Conservation (phyloP, 2,329 filamentous ascomycete species). For the Aspergillus clavatus region DNA sequence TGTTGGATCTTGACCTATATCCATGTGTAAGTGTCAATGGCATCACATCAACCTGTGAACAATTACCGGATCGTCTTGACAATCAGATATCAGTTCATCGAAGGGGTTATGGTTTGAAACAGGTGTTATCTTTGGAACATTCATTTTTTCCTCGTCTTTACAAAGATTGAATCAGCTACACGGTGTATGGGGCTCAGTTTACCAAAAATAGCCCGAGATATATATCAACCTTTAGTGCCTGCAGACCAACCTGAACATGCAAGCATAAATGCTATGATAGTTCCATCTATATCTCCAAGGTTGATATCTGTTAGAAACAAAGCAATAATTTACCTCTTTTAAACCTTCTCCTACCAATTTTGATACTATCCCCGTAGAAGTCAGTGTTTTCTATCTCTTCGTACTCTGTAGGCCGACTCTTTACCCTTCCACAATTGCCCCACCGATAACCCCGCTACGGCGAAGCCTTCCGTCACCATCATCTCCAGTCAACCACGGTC, state of each 20-base stretch:
- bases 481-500: conserved; percentile 8
- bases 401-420: neutral
- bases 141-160: too few relatives aligned
- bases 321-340: too few relatives aligned
- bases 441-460: conserved; percentile 29
- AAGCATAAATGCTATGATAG: neutral
- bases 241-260: neutral
- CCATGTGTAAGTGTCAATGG: conserved; percentile 1
- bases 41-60: neutral
- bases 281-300: too few relatives aligned
- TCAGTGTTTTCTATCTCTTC: too few relatives aligned
- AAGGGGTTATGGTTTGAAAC: conserved; percentile 64
- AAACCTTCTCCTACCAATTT: too few relatives aligned
- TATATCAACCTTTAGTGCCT: neutral
- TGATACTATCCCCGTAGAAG: too few relatives aligned
- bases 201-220: neutral
- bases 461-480: conserved; percentile 24
- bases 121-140: too few relatives aligned
- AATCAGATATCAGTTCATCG: conserved; percentile 64
- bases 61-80: conserved; percentile 62
- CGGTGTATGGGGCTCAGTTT: neutral
- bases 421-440: conserved; percentile 13
- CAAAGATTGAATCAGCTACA: too few relatives aligned
- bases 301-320: too few relatives aligned
- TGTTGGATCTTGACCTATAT: conserved; percentile 53